A percentile compares a stretch with the other conserved stretches of the same genome.
These are phyloP conservation scores for Boletus coccyginus DNA, from an alignment of 768 basidiomycete species.

Conservation along the genomic window DNA sequence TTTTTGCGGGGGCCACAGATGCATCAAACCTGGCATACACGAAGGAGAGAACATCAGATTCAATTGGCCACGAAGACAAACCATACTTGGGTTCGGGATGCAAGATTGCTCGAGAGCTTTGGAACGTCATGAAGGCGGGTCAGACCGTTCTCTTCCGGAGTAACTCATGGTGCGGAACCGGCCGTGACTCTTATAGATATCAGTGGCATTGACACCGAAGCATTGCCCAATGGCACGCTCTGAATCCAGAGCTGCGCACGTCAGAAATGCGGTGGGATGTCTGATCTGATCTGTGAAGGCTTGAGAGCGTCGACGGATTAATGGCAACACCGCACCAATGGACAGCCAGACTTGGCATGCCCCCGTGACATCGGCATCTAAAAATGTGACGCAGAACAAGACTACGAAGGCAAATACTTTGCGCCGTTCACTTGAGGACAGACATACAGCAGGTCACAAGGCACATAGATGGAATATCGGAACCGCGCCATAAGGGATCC, in stretches of 20 bases:
- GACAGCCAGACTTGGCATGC: no score
- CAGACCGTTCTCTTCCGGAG: background rate
- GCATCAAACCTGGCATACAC: background rate
- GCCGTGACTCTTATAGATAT: background rate
- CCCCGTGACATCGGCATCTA: background rate
- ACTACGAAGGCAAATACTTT: background rate
- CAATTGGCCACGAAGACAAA: background rate
- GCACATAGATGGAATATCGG: background rate
- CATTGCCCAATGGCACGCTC: background rate
- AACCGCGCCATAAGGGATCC: background rate
- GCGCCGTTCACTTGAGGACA: conserved; percentile 6
- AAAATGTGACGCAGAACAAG: background rate
- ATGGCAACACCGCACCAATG: background rate
- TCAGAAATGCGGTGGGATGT: background rate
- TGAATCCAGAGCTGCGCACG: background rate
- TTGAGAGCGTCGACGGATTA: background rate
- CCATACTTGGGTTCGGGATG: background rate
- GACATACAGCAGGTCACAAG: conserved; percentile 1
- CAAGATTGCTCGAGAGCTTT: background rate
- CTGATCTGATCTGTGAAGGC: background rate
- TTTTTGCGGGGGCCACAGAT: no score
- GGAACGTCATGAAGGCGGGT: background rate
- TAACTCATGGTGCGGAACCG: background rate
- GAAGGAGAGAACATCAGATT: no score
- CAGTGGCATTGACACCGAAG: background rate